Conservation (phyloP, 805 yeast genomes). For the Helenozyma baotianmanensis region DNA sequence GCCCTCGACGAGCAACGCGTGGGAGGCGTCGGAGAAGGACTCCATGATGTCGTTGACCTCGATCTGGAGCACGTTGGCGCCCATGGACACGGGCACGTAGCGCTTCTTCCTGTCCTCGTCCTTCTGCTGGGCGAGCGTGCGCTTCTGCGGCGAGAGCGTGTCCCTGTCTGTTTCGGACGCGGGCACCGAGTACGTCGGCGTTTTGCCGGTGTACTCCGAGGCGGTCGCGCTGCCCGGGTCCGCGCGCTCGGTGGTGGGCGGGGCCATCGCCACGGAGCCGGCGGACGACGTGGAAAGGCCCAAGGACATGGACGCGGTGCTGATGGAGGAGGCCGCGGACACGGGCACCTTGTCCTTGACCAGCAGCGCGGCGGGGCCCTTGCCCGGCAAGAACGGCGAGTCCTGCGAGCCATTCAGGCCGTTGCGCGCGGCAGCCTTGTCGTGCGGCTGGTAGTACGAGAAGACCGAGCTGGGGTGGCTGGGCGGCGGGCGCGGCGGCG, state of each 20-base stretch:
- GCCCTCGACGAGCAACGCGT: constrained; percentile 34
- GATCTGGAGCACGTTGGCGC: constrained; percentile 29
- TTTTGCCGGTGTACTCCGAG: background rate
- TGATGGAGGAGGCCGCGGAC: no score
- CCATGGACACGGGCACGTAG: constrained; percentile 29
- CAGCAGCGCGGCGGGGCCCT: no score
- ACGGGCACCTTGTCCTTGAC: no score
- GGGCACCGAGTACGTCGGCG: background rate
- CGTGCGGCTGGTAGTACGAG: constrained; percentile 1
- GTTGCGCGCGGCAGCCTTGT: background rate
- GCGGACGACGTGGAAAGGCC: no score
- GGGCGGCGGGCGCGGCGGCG: background rate
- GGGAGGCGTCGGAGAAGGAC: constrained; percentile 31
- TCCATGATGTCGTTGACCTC: constrained; percentile 30
- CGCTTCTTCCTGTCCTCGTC: constrained; percentile 1
- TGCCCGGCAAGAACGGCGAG: no score
- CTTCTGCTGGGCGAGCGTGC: background rate
- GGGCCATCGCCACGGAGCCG: no score
- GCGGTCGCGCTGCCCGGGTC: no score
- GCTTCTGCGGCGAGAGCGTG: constrained; percentile 1
- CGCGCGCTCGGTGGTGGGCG: no score
- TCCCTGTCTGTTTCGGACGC: background rate
- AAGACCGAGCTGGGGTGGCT: background rate
- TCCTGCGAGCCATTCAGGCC: no score
- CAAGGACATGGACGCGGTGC: no score